Evolutionary conservation across 169 alveolate species (phyloP).

Genomic region (Haemoproteus tartakovskyi): DNA sequence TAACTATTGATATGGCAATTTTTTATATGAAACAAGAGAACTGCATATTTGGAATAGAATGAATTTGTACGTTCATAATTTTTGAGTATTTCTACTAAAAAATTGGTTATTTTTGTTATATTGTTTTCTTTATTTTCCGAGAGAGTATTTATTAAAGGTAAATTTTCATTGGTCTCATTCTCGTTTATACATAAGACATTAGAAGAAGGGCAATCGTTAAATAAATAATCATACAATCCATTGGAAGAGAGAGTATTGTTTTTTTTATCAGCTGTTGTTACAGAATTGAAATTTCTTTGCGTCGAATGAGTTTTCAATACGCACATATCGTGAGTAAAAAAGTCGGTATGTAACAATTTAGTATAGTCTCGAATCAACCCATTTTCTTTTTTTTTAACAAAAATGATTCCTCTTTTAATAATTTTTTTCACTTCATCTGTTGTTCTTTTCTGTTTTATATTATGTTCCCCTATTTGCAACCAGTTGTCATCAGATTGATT

Average conservation of each 20-base stretch:
- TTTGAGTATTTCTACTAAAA: constrained; percentile 35
- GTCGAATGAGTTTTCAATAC: too few relatives aligned
- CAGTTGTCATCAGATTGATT: not conserved
- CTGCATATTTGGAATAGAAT: constrained; percentile 23
- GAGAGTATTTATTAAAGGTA: too few relatives aligned
- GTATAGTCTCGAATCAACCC: too few relatives aligned
- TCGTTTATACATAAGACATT: too few relatives aligned
- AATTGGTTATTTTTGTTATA: constrained; percentile 21
- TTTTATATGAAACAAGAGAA: constrained; percentile 21
- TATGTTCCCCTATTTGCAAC: not conserved
- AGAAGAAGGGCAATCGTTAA: too few relatives aligned
- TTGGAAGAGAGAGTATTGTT: too few relatives aligned
- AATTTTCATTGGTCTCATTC: too few relatives aligned
- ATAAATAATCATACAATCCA: too few relatives aligned
- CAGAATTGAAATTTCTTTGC: too few relatives aligned
- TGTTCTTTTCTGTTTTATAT: not conserved
- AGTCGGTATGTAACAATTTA: too few relatives aligned
- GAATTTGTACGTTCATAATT: constrained; percentile 6
- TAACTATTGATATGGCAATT: constrained; percentile 19
- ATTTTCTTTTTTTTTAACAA: constrained; percentile 47
- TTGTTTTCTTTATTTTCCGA: constrained; percentile 1
- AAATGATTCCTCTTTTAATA: constrained; percentile 44
- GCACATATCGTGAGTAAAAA: too few relatives aligned
- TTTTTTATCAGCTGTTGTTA: too few relatives aligned
- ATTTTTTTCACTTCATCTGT: constrained; percentile 16